phyloP scores from a whole-genome alignment of 495 filamentous ascomycete species.

The Penicillium alfredii region DNA sequence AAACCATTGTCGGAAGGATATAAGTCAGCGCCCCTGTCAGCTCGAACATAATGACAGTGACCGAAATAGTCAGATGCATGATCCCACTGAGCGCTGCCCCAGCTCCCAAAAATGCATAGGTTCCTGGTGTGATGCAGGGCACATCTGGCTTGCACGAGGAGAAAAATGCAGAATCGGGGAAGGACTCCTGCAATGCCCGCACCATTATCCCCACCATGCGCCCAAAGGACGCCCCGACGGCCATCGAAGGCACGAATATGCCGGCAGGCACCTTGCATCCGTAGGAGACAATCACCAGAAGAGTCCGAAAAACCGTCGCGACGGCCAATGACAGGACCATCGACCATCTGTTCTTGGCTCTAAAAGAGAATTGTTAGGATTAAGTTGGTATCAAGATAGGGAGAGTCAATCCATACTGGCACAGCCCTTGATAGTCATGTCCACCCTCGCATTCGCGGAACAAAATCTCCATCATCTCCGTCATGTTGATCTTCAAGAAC shows the following conservation, averaged over 20 bases:
- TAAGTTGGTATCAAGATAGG: neutral
- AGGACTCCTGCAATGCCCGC: slow-evolving; percentile 77
- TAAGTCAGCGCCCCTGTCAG: slow-evolving; percentile 92
- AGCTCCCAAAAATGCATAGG: slow-evolving; percentile 91
- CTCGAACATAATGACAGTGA: slow-evolving; percentile 98
- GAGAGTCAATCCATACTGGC: slow-evolving; percentile 52
- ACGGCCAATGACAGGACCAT: slow-evolving; percentile 76
- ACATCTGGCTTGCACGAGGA: slow-evolving; percentile 81
- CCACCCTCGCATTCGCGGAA: slow-evolving; percentile 92
- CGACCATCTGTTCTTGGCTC: slow-evolving; percentile 59
- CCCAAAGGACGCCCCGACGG: slow-evolving; percentile 89
- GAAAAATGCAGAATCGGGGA: slow-evolving; percentile 79
- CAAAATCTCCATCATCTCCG: slow-evolving; percentile 96
- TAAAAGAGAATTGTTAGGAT: slow-evolving; percentile 24
- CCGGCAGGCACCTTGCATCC: slow-evolving; percentile 97
- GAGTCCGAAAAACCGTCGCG: slow-evolving; percentile 74
- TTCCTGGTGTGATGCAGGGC: slow-evolving; percentile 95
- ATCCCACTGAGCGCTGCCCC: slow-evolving; percentile 95
- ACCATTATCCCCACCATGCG: slow-evolving; percentile 92
- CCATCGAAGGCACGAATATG: slow-evolving; percentile 98
- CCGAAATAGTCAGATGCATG: slow-evolving; percentile 95
- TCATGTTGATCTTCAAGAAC: slow-evolving; percentile 97
- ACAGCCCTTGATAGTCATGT: slow-evolving; percentile 87
- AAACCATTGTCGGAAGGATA: slow-evolving; percentile 88
- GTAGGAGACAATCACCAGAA: slow-evolving; percentile 93